Base-by-base conservation (phyloP, 495 filamentous ascomycete genomes). In the Penicillium ochrochloron region DNA sequence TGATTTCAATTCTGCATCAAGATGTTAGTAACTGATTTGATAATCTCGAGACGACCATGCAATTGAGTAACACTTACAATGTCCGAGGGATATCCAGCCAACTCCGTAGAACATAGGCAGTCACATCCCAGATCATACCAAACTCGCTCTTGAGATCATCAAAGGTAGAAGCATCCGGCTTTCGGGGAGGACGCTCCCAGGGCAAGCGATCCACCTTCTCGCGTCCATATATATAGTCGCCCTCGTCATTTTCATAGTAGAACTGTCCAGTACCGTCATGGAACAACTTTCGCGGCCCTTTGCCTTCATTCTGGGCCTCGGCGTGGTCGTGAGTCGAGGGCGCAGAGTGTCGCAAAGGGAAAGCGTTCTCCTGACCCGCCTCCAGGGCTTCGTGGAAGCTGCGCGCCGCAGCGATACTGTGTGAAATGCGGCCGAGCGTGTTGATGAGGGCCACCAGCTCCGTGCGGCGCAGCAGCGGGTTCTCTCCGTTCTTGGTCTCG, bases 371-470 rank as follows among this genome's bases (percentile, higher is more conserved):
- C 9, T 73, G 66, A 0, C 72, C 77, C 5, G 76, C 72, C 48
- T 86, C 77, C 33, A 84, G 76, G 17, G 80, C 85, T 57, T 89
- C 74, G 59, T 91, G 83, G 75, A 99, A 97, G 35, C 86, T 80
- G 60, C 87, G 84, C 15, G 96, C 80, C 3, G 93, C 93, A 5
- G 82, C 79, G 48, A 99, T 72, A 62, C 90, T 92, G 72, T 89
- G 88, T 48, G 90, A 90, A 59, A 99, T 88, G 41, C 93, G 86
- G 33, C 90, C 92, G 48, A 97, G 88, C 2, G 96, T 98, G 74
- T 99, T 99, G 73, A 99, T 87, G 48, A 99, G 81, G 11, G 95
- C 91, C 2, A 99, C 96, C 35, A 99, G 77, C 78, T 99, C 95
- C 12, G 94, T 97, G 61, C 95, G 83, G 66, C 94, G 86, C 23